Evolutionary conservation across 768 basidiomycete species (phyloP).

Genomic region (Myochromella boudieri): DNA sequence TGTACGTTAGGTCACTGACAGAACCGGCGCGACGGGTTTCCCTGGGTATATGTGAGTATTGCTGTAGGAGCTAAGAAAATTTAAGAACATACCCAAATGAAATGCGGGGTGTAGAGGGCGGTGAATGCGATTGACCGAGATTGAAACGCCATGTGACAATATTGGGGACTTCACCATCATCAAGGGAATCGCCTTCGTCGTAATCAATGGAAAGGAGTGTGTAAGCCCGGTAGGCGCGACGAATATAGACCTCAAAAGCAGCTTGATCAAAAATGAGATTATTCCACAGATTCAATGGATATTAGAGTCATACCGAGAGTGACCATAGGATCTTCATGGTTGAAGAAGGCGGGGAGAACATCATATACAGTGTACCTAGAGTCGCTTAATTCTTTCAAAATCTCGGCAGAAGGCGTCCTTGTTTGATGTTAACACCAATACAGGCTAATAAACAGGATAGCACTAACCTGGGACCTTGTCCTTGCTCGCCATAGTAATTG

Average conservation of each 20-base stretch:
- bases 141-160: slow-evolving; percentile 96
- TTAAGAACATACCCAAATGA: slow-evolving; percentile 39
- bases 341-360: slow-evolving; percentile 95
- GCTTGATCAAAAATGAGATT: slow-evolving; percentile 42
- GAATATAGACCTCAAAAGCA: slow-evolving; percentile 93
- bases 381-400: slow-evolving; percentile 91
- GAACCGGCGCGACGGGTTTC: slow-evolving; percentile 82
- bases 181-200: slow-evolving; percentile 85
- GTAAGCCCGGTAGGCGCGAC: slow-evolving; percentile 95
- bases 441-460: slow-evolving; percentile 1
- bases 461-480: slow-evolving; percentile 54
- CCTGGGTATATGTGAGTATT: slow-evolving; percentile 28
- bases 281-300: neutral
- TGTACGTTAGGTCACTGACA: slow-evolving; percentile 93
- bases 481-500: slow-evolving; percentile 88
- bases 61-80: neutral
- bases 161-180: slow-evolving; percentile 79
- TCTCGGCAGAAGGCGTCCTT: slow-evolving; percentile 82
- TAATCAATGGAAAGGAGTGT: slow-evolving; percentile 89
- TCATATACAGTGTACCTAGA: slow-evolving; percentile 97
- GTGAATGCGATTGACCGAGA: slow-evolving; percentile 83
- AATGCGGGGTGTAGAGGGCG: slow-evolving; percentile 79
- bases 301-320: slow-evolving; percentile 59
- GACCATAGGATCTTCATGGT: slow-evolving; percentile 80
- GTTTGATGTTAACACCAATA: slow-evolving; percentile 15